A percentile compares a stretch with the other conserved stretches of the same genome.
phyloP scores from a whole-genome alignment of 1,284 basidiomycete species.

The Boletellus sp. region DNA sequence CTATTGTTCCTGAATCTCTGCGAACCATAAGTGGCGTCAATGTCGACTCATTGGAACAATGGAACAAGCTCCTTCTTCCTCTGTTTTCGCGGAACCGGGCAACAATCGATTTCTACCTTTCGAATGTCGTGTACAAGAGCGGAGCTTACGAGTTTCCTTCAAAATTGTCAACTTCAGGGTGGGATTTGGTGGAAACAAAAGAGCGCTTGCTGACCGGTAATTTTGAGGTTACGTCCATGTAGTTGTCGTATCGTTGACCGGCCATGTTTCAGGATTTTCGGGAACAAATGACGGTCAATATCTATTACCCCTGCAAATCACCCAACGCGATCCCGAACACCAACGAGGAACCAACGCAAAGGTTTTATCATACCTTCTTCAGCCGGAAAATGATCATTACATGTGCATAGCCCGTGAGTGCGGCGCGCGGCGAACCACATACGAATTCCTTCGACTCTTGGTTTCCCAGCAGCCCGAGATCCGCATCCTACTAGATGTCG shows the following conservation, averaged over 20 bases:
- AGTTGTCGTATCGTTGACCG: no score
- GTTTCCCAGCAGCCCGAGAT: conserved; percentile 34
- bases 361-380: conserved; percentile 44
- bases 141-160: conserved; percentile 42
- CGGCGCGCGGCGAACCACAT: conserved; percentile 15
- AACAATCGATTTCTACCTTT: conserved; percentile 44
- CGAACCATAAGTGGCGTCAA: no score
- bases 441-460: conserved; percentile 33
- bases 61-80: no score
- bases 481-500: conserved; percentile 43
- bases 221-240: neutral
- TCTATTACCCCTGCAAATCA: conserved; percentile 9
- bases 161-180: conserved; percentile 45
- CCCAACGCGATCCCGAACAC: conserved; percentile 13
- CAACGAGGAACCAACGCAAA: conserved; percentile 29
- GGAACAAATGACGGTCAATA: conserved; percentile 17
- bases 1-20: no score
- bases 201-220: conserved; percentile 8
- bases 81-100: conserved; percentile 29
- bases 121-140: conserved; percentile 14
- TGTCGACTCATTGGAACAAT: no score
- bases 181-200: conserved; percentile 43
- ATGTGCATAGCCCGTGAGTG: conserved; percentile 2
- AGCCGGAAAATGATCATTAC: conserved; percentile 42
- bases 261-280: conserved; percentile 11